phyloP scores from a whole-genome alignment of 2,329 filamentous ascomycete genomes.

The Pseudohalonectria lignicola region DNA sequence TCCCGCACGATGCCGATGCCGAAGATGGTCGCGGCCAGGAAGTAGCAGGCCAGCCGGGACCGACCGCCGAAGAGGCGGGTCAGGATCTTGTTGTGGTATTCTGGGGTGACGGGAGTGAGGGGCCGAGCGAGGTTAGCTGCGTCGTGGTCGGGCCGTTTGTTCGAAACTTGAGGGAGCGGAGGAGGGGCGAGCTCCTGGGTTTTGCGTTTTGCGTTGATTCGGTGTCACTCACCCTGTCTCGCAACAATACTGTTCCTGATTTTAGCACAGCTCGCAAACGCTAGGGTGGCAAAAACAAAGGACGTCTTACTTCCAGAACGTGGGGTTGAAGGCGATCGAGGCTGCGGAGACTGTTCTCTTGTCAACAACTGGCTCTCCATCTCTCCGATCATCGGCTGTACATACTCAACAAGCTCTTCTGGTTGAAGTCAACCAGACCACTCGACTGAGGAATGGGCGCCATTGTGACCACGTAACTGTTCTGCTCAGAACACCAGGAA shows the following conservation, averaged over 20 bases:
- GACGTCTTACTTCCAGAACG: conserved; percentile 99
- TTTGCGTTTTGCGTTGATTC: not conserved
- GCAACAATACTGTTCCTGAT: conserved; percentile 59
- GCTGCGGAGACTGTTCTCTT: conserved; percentile 37
- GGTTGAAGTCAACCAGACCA: conserved; percentile 49
- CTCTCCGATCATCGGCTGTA: conserved; percentile 8
- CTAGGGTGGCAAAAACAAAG: too few species aligned
- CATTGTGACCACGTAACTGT: too few species aligned
- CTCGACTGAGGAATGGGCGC: conserved; percentile 3
- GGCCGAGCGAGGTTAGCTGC: too few species aligned
- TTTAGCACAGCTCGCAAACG: too few species aligned
- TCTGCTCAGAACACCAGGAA: too few species aligned
- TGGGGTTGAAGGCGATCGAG: conserved; percentile 87
- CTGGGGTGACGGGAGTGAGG: too few species aligned
- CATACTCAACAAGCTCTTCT: conserved; percentile 57
- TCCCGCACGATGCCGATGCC: conserved; percentile 83
- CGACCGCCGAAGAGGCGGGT: conserved; percentile 79
- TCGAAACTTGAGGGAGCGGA: too few species aligned
- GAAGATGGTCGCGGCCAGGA: conserved; percentile 82
- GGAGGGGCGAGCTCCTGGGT: not conserved
- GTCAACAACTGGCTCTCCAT: too few species aligned
- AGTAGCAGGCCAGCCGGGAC: conserved; percentile 75
- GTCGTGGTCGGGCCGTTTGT: not conserved
- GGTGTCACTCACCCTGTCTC: conserved; percentile 51
- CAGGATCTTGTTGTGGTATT: conserved; percentile 84